These are phyloP conservation scores for Schoenoplectus tabernaemontani DNA, from an alignment of 202 grass and related monocot genomes.

Conservation along the genomic window DNA sequence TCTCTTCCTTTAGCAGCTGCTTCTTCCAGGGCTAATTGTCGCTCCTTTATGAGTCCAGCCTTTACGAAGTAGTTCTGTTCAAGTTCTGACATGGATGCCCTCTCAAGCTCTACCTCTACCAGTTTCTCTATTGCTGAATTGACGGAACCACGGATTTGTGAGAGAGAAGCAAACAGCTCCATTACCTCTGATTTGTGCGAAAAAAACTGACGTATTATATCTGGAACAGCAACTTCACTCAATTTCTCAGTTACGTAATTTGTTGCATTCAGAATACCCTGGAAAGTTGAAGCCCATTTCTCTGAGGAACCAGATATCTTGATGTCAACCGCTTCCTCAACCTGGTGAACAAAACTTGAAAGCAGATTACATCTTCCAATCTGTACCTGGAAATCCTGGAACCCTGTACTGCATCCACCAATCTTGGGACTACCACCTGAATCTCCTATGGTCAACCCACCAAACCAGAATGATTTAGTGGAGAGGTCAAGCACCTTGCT, in stretches of 20 bases:
- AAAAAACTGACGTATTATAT: conserved; percentile 70
- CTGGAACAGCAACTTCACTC: conserved; percentile 67
- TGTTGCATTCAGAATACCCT: conserved; percentile 47
- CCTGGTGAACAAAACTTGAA: conserved; percentile 66
- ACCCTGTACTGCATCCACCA: conserved; percentile 39
- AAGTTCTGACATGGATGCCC: conserved; percentile 62
- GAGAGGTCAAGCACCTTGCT: conserved; percentile 48
- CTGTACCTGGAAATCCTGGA: conserved; percentile 62
- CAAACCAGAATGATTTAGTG: conserved; percentile 39
- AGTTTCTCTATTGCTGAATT: conserved; percentile 75
- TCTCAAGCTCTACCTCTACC: conserved; percentile 78
- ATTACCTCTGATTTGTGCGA: conserved; percentile 73
- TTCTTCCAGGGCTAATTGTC: conserved; percentile 78
- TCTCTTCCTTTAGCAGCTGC: conserved; percentile 74
- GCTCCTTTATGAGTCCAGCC: conserved; percentile 78
- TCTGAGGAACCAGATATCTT: conserved; percentile 37
- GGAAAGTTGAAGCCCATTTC: conserved; percentile 69
- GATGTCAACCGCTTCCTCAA: conserved; percentile 48
- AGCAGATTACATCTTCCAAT: conserved; percentile 82
- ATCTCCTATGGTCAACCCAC: conserved; percentile 33
- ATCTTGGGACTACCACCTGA: conserved; percentile 33
- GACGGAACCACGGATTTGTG: conserved; percentile 68
- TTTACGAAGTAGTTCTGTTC: conserved; percentile 80
- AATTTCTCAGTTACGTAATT: conserved; percentile 82
- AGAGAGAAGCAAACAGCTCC: conserved; percentile 66